Base-by-base conservation (phyloP, 192 early-diverging fungal species). In the Mortierella claussenii region DNA sequence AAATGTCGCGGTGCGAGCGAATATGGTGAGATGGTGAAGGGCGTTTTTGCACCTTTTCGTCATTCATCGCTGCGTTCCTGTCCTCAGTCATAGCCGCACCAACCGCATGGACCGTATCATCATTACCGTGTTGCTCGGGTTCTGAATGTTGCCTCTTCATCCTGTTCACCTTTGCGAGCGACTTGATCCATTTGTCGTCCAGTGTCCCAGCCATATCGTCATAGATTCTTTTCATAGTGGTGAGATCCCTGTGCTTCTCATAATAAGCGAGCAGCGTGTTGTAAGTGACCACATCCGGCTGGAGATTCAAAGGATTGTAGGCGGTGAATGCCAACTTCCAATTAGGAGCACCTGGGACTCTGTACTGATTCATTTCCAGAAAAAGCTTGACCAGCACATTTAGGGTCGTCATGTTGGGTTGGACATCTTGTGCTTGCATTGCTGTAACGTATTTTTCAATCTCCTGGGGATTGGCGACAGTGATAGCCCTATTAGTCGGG, bases 191-290 rank as follows among this genome's bases (percentile, higher is more conserved):
- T 40, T 40, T 13, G 37, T 13, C 48, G 10, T 58, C 55, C 4
- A 23, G 47, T 58, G 20, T 47, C 5, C 58, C 57, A 8, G 46
- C 73, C 73, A 76, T 76, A 13, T 50, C 40, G 43, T 76, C 52
- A 33, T 76, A 76, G 34, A 76, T 76, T 26, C 12, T 50, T 10
- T 27, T 44, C 73, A 76, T 76, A 4, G 63, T 67, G 1, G 27
- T 17, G 12, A 76, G 52, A 31, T 76, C 73, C 31, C 21, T 62
- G 23, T 62, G 58, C 15, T 57, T 58, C 47, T 66, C 73, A 23
- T 76, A 76, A 34, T 62, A 76, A 12, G 73, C 63, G 9, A 76
- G 40, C 4, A 76, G 47, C 1, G 64, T 76, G 43, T 76, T 76
- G 53, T 76, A 47, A 2, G 73, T 76, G 21, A 67, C 64, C 7